phyloP scores from a whole-genome alignment of 2,329 filamentous ascomycete species.

The Alternaria hordeiaustralica region DNA sequence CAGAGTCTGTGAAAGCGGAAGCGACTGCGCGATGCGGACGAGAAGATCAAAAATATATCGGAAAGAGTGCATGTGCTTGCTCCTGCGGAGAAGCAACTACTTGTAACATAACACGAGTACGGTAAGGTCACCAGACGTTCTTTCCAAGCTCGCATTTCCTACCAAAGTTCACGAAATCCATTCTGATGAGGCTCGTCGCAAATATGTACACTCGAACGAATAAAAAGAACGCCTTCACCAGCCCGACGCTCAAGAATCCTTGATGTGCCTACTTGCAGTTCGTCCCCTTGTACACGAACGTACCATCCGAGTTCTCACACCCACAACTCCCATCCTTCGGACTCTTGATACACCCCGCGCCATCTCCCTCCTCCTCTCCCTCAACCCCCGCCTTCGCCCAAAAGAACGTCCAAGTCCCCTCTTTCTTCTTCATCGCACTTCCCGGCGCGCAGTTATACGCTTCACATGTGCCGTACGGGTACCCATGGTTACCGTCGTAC shows the following conservation, averaged over 20 bases:
- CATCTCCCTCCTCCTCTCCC: constrained; percentile 27
- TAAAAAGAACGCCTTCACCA: neutral
- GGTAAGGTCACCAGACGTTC: fast-evolving
- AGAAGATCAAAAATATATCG: no score
- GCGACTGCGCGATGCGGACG: no score
- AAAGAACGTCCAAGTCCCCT: constrained; percentile 33
- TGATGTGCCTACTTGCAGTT: constrained; percentile 1
- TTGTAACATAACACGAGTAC: no score
- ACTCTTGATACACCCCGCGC: constrained; percentile 37
- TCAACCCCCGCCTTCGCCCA: constrained; percentile 26
- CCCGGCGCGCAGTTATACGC: constrained; percentile 33
- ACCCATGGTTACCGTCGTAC: constrained; percentile 53
- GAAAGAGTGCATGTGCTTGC: no score
- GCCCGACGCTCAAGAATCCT: neutral
- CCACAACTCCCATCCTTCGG: constrained; percentile 32
- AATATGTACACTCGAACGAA: neutral
- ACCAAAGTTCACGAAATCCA: no score
- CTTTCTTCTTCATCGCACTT: constrained; percentile 17
- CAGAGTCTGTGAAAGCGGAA: no score
- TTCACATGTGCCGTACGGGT: constrained; percentile 56
- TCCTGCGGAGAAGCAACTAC: no score
- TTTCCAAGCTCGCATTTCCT: no score
- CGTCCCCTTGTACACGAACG: constrained; percentile 25
- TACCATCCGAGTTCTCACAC: constrained; percentile 34
- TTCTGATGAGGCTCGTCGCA: no score